Conservation (phyloP, 2,329 filamentous ascomycete species). For the Phialocephala subalpina region DNA sequence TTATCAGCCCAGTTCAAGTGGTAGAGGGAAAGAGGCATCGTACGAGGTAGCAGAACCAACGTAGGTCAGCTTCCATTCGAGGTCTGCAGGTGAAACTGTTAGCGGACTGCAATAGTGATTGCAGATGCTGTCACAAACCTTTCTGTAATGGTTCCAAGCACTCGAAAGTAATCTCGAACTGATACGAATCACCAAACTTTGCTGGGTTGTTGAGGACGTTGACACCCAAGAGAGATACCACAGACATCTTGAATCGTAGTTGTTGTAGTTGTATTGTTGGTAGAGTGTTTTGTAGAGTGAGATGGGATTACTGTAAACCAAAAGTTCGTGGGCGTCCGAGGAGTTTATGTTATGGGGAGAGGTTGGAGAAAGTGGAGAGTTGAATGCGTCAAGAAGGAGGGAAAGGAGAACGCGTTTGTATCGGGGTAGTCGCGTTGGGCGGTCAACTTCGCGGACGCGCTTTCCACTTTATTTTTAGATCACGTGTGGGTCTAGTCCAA, state of each 20-base stretch:
- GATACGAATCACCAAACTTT: constrained; percentile 89
- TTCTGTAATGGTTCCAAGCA: constrained; percentile 95
- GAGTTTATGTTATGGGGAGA: background rate
- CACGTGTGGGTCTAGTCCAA: background rate
- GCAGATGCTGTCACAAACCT: constrained; percentile 59
- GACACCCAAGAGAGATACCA: constrained; percentile 94
- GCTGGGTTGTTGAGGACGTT: constrained; percentile 98
- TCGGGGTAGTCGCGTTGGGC: background rate
- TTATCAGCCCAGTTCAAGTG: constrained; percentile 26
- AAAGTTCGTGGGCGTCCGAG: background rate
- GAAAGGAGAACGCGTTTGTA: constrained; percentile 1
- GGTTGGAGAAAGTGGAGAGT: background rate
- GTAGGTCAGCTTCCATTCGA: constrained; percentile 99
- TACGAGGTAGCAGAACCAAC: constrained; percentile 98
- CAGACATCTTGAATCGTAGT: constrained; percentile 75
- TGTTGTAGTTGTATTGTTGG: background rate
- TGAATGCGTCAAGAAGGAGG: background rate
- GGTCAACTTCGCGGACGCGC: background rate
- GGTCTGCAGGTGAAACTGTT: constrained; percentile 64
- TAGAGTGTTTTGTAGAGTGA: background rate
- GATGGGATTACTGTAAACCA: background rate
- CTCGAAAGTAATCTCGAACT: constrained; percentile 99
- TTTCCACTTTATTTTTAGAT: constrained; percentile 5
- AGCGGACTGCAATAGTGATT: constrained; percentile 3
- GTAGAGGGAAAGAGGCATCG: constrained; percentile 48